Evolutionary conservation across 2,329 filamentous ascomycete species (phyloP).

Genomic region (Arachnopeziza araneosa): DNA sequence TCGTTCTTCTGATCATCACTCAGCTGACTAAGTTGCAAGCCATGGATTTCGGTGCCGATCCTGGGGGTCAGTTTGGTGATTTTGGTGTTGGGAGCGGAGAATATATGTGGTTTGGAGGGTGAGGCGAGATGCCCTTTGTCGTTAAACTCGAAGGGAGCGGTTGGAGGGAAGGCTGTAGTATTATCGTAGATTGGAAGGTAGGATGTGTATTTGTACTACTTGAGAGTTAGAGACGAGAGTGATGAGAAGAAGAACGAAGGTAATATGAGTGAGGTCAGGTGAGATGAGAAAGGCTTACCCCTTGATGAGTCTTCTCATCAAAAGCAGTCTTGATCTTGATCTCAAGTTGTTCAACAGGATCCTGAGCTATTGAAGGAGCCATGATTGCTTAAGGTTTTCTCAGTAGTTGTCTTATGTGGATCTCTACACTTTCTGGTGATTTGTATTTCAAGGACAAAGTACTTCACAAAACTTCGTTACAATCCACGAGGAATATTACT

Average conservation of each 20-base stretch:
- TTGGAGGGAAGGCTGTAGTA: constrained; percentile 56
- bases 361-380: background rate
- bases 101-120: constrained; percentile 59
- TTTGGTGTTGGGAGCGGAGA: constrained; percentile 39
- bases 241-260: background rate
- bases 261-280: background rate
- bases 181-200: constrained; percentile 68
- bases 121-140: constrained; percentile 72
- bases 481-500: no score
- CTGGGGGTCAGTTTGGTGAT: constrained; percentile 61
- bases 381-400: background rate
- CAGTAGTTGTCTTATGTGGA: background rate
- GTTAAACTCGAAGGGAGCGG: constrained; percentile 62
- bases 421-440: background rate
- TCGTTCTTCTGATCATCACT: constrained; percentile 67
- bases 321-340: background rate
- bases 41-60: constrained; percentile 65
- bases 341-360: background rate
- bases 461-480: no score
- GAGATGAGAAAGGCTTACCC: background rate
- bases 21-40: constrained; percentile 64
- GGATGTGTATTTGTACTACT: constrained; percentile 49
- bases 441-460: no score
- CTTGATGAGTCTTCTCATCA: background rate
- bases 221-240: background rate